phyloP scores from a whole-genome alignment of 1,284 basidiomycete genomes.

The Ustilago crameri region DNA sequence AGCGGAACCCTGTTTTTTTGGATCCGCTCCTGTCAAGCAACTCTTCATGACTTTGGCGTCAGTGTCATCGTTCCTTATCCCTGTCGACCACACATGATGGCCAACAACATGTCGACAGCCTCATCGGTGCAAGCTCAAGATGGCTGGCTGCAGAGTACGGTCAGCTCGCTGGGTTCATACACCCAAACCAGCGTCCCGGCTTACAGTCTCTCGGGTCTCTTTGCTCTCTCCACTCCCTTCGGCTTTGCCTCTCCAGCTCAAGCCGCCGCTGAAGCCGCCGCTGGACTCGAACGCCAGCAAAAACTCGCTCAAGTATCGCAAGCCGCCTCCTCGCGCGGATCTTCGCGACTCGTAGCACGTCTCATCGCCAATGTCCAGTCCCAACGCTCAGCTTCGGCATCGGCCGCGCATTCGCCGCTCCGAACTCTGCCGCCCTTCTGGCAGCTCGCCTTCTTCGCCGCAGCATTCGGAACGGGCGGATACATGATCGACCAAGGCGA shows the following conservation, averaged over 20 bases:
- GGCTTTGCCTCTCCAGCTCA: constrained; percentile 49
- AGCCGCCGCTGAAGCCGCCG: constrained; percentile 41
- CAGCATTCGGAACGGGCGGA: constrained; percentile 57
- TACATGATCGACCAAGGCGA: constrained; percentile 65
- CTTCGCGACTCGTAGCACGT: constrained; percentile 28
- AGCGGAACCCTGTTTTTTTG: too few relatives aligned
- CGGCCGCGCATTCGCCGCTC: constrained; percentile 9
- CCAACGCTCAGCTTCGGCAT: constrained; percentile 11
- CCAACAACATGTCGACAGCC: background rate
- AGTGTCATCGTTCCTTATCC: background rate
- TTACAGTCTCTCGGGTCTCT: constrained; percentile 47
- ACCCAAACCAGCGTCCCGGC: constrained; percentile 42
- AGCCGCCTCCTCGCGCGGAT: constrained; percentile 7
- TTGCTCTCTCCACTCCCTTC: constrained; percentile 53
- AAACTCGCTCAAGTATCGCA: constrained; percentile 17
- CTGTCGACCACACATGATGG: too few relatives aligned
- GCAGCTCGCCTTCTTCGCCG: constrained; percentile 58
- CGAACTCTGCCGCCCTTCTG: constrained; percentile 59
- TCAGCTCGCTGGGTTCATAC: constrained; percentile 31
- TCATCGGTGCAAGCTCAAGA: background rate
- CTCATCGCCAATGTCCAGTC: constrained; percentile 32
- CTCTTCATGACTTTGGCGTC: too few relatives aligned
- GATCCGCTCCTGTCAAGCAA: too few relatives aligned
- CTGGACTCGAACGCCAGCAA: constrained; percentile 29
- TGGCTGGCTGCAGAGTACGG: constrained; percentile 27